A percentile compares a stretch with the other conserved stretches of the same genome.
Evolutionary conservation across 257 asterid species (phyloP).

Genomic region (Penstemon davidsonii): DNA sequence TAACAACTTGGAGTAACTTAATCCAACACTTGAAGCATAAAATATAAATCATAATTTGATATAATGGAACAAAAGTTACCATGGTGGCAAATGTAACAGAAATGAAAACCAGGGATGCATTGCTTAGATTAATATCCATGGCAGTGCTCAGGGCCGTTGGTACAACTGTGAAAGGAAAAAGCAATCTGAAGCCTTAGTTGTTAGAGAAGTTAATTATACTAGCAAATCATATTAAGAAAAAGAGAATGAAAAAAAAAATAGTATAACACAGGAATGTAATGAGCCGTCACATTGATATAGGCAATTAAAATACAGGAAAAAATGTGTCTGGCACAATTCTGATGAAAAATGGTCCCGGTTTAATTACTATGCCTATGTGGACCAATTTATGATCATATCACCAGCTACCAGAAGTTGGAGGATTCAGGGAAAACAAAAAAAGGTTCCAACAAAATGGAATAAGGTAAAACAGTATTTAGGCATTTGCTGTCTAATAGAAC

Average conservation of each 20-base stretch:
- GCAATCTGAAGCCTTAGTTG: conserved; percentile 93
- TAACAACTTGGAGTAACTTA: neutral
- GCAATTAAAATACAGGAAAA: conserved; percentile 12
- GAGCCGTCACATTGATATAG: neutral
- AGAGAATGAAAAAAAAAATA: conserved; percentile 1
- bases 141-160: conserved; percentile 99
- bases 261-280: neutral
- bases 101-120: conserved; percentile 94
- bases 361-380: too few relatives aligned
- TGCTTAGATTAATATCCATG: conserved; percentile 96
- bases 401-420: too few relatives aligned
- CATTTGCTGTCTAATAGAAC: too few relatives aligned
- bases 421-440: too few relatives aligned
- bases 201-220: conserved; percentile 65
- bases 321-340: neutral
- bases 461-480: too few relatives aligned
- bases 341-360: conserved; percentile 12
- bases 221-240: conserved; percentile 25
- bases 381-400: too few relatives aligned
- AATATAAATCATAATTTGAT: neutral
- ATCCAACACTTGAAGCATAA: conserved; percentile 18
- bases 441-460: too few relatives aligned
- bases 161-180: conserved; percentile 98
- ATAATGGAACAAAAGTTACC: conserved; percentile 60
- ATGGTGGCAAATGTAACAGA: conserved; percentile 98